Evolutionary conservation across 163 green algal genomes (phyloP).

Genomic region (Smithsoniella earleae): DNA sequence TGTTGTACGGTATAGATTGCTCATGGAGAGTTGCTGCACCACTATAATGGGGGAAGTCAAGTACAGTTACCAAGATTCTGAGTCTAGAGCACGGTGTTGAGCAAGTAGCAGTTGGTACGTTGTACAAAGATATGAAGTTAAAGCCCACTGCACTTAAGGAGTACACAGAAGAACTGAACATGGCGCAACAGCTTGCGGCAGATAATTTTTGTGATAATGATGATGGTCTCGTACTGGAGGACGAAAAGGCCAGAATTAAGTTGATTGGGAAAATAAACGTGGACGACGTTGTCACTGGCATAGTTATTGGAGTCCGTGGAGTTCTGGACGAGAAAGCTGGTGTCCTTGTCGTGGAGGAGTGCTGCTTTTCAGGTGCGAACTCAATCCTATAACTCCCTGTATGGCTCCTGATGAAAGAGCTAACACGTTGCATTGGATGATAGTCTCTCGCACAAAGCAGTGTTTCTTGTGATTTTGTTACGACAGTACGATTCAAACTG

Average conservation of each 20-base stretch:
- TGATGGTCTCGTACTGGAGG: slow-evolving; percentile 83
- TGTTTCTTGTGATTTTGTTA: too few relatives aligned
- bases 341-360: background rate
- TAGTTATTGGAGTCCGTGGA: background rate
- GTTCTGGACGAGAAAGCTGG: slow-evolving; percentile 2
- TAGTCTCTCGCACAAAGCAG: too few relatives aligned
- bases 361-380: slow-evolving; percentile 2
- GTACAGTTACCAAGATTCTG: slow-evolving; percentile 63
- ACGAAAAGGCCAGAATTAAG: slow-evolving; percentile 78
- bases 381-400: too few relatives aligned
- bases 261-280: slow-evolving; percentile 42
- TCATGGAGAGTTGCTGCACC: background rate
- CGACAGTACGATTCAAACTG: too few relatives aligned
- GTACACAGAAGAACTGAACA: slow-evolving; percentile 65
- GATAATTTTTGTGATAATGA: slow-evolving; percentile 58
- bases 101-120: slow-evolving; percentile 72
- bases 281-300: slow-evolving; percentile 51
- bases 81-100: slow-evolving; percentile 62
- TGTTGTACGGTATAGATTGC: slow-evolving; percentile 18
- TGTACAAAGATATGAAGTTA: slow-evolving; percentile 95
- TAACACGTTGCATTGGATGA: too few relatives aligned
- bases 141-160: slow-evolving; percentile 89
- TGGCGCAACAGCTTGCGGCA: slow-evolving; percentile 27
- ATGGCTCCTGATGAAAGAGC: too few relatives aligned
- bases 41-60: background rate